Conservation (phyloP, 2,329 filamentous ascomycete species). For the Colletotrichum eleusines region DNA sequence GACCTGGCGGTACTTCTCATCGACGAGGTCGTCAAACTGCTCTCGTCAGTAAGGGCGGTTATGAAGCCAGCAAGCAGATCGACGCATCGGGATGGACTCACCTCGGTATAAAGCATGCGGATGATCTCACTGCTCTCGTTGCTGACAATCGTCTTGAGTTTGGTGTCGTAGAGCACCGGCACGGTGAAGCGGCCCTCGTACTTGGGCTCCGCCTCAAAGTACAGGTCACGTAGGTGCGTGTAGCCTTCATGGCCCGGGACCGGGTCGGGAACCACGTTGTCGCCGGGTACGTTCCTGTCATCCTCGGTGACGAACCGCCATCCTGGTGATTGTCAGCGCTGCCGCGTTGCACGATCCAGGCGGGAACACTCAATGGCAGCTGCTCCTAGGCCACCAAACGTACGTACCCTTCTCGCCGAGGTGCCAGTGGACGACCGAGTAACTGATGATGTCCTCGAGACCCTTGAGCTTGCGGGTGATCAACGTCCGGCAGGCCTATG, state of each 20-base stretch:
- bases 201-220: conserved; percentile 78
- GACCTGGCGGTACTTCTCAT: conserved; percentile 68
- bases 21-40: conserved; percentile 78
- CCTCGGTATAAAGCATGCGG: conserved; percentile 83
- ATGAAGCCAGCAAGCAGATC: neutral
- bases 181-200: conserved; percentile 89
- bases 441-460: conserved; percentile 83
- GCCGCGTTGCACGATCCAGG: neutral
- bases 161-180: conserved; percentile 86
- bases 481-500: conserved; percentile 80
- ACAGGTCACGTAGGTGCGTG: conserved; percentile 80
- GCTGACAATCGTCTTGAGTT: conserved; percentile 81
- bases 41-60: neutral
- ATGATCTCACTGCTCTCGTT: conserved; percentile 95
- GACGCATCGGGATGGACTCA: neutral
- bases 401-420: conserved; percentile 69
- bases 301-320: conserved; percentile 85
- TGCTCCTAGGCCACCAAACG: neutral
- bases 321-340: conserved; percentile 59
- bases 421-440: conserved; percentile 93
- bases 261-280: conserved; percentile 75
- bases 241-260: conserved; percentile 77
- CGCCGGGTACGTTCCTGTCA: conserved; percentile 63
- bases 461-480: conserved; percentile 94
- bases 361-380: neutral